These are phyloP conservation scores for Pistacia vera DNA, from an alignment of 345 rosid genomes.

Conservation along the genomic window DNA sequence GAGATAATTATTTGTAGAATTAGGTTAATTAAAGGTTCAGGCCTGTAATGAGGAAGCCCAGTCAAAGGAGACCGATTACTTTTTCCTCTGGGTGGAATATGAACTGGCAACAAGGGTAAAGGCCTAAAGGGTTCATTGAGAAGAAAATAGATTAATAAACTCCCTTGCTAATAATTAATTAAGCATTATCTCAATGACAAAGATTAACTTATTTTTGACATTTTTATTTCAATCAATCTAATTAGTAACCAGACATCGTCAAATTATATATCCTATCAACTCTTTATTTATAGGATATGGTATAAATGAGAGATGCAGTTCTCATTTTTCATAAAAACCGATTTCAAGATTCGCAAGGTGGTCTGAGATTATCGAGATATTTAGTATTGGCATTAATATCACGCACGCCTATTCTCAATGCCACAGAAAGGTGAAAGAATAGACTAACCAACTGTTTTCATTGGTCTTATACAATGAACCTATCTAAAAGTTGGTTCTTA, in stretches of 20 bases:
- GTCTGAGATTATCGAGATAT: neutral
- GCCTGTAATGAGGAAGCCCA: neutral
- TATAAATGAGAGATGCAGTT: neutral
- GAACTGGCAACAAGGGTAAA: slow-evolving; percentile 5
- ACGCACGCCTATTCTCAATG: neutral
- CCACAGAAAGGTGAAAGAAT: neutral
- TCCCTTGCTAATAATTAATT: slow-evolving; percentile 8
- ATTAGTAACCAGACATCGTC: no score
- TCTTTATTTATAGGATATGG: no score
- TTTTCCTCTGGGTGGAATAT: slow-evolving; percentile 3
- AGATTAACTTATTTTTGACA: neutral
- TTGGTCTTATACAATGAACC: neutral
- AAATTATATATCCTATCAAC: no score
- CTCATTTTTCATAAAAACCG: neutral
- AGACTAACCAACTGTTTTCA: neutral
- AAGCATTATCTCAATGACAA: neutral
- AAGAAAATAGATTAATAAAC: neutral
- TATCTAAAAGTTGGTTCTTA: slow-evolving; percentile 13
- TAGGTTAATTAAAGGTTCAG: no score
- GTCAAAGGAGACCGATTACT: neutral
- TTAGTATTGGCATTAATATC: neutral
- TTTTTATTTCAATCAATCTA: no score
- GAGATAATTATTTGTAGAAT: no score
- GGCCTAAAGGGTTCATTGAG: neutral
- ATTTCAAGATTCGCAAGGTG: neutral